Percentiles rank a stretch among this genome's conserved stretches.
Conservation (phyloP, 2,329 filamentous ascomycete genomes). For the Knufia petricola region DNA sequence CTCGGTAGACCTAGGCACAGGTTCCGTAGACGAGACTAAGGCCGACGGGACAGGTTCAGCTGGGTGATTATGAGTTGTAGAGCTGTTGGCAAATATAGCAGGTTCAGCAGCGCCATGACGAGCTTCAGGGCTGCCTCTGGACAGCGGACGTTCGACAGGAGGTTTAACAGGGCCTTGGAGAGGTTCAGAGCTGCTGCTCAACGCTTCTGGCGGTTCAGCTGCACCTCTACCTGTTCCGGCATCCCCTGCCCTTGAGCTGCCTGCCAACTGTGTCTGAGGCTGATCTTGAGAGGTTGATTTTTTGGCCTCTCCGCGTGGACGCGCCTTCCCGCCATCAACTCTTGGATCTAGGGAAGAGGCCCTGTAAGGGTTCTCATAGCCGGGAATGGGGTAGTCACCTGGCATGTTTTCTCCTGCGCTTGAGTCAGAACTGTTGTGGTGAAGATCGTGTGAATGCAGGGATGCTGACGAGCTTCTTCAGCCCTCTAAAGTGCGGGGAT, state of each 20-base stretch:
- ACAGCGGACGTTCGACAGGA: no score
- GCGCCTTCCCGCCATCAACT: conserved; percentile 9
- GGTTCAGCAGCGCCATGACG: background rate
- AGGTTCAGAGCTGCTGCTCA: background rate
- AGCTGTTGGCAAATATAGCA: no score
- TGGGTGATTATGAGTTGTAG: background rate
- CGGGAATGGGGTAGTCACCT: conserved; percentile 5
- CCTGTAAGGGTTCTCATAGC: conserved; percentile 12
- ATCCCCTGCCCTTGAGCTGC: conserved; percentile 10
- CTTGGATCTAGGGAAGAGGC: conserved; percentile 13
- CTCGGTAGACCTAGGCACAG: conserved; percentile 7
- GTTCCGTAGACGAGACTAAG: conserved; percentile 9
- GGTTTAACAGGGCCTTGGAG: background rate
- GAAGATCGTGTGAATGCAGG: background rate
- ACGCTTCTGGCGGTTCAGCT: background rate
- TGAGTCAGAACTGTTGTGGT: background rate
- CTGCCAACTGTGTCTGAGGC: conserved; percentile 5
- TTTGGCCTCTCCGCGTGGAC: background rate
- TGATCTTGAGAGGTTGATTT: background rate
- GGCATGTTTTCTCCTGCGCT: conserved; percentile 7
- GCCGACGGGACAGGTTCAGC: background rate
- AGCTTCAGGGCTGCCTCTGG: background rate
- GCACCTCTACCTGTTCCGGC: conserved; percentile 2
- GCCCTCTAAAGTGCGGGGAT: no score
- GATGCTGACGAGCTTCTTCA: background rate